Conservation (phyloP, 305 asterid genomes). For the Fraxinus sp. region DNA sequence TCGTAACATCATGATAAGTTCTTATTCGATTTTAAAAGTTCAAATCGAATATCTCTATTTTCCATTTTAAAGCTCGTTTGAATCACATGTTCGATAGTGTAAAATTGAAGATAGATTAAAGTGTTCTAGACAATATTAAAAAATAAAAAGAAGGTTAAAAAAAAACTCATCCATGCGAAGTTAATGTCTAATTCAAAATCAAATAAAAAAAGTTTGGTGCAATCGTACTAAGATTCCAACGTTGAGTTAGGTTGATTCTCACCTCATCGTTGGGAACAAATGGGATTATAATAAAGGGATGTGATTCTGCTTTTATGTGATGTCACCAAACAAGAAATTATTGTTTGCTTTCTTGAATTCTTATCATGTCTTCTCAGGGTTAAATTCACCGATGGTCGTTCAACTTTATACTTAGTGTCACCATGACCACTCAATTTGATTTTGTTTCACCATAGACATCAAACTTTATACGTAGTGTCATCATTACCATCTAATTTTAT, state of each 20-base stretch:
- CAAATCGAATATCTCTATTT: neutral
- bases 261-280: constrained; percentile 23
- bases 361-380: neutral
- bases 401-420: too few species aligned
- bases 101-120: neutral
- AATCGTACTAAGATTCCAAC: constrained; percentile 38
- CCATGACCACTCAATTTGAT: too few species aligned
- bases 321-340: neutral
- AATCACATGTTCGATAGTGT: neutral
- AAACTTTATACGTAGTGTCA: too few species aligned
- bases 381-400: too few species aligned
- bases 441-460: too few species aligned
- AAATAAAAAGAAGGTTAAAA: neutral
- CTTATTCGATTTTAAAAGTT: neutral
- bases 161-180: neutral
- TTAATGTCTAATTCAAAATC: neutral
- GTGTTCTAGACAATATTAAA: neutral
- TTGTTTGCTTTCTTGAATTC: neutral
- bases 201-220: constrained; percentile 26
- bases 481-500: too few species aligned
- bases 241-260: constrained; percentile 31
- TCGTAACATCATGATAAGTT: neutral
- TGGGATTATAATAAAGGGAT: neutral
- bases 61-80: neutral
- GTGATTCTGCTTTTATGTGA: neutral